Percentiles rank a stretch among this genome's conserved stretches.
Conservation (phyloP, 179 eudicot species). For the Gypsophila paniculata region DNA sequence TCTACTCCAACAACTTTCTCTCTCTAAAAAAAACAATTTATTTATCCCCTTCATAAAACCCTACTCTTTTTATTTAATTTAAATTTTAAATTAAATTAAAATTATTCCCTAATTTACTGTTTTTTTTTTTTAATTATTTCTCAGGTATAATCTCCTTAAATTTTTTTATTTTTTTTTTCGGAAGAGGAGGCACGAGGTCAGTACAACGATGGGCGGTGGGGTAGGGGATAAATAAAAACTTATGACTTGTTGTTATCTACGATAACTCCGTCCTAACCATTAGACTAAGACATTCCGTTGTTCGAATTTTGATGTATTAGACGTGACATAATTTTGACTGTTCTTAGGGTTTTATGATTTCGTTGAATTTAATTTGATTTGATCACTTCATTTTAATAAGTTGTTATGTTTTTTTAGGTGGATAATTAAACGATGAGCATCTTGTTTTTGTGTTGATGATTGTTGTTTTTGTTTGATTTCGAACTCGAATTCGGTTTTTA, state of each 20-base stretch:
- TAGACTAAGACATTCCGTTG: too few species aligned
- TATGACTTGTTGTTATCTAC: too few species aligned
- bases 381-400: background rate
- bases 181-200: too few species aligned
- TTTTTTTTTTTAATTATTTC: background rate
- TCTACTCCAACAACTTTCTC: conserved; percentile 11
- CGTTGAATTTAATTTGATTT: background rate
- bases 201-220: too few species aligned
- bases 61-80: too few species aligned
- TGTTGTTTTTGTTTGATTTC: background rate
- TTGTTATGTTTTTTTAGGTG: background rate
- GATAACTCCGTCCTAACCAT: too few species aligned
- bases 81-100: background rate
- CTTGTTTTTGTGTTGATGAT: background rate
- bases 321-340: background rate
- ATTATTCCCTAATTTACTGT: background rate
- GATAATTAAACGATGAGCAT: too few species aligned
- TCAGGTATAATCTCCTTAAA: background rate
- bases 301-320: too few species aligned
- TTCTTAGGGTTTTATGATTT: background rate
- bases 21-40: background rate
- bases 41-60: background rate
- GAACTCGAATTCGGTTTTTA: background rate
- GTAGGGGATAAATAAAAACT: too few species aligned
- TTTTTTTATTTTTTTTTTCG: background rate